Evolutionary conservation across 208 protist species (phyloP).

Genomic region (Leishmania guyanensis): DNA sequence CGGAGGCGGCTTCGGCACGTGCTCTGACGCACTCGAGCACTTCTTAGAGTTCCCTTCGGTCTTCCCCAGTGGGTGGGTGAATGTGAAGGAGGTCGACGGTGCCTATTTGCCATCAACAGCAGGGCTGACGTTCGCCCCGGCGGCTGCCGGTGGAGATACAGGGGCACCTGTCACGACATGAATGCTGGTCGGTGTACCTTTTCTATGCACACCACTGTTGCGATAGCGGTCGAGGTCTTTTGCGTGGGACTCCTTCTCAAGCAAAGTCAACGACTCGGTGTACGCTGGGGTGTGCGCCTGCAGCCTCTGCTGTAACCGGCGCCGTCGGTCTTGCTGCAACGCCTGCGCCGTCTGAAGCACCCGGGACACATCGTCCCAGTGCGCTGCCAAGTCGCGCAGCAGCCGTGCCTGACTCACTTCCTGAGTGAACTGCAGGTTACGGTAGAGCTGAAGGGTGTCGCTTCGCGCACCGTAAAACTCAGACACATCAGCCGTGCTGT

Average conservation of each 20-base stretch:
- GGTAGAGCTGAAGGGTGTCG: constrained; percentile 38
- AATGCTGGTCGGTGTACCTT: not conserved
- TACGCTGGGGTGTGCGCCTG: constrained; percentile 45
- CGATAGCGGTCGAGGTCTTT: constrained; percentile 50
- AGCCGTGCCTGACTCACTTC: constrained; percentile 38
- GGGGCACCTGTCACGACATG: not conserved
- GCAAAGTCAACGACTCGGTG: constrained; percentile 44
- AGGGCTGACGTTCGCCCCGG: not conserved
- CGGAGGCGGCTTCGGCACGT: constrained; percentile 12
- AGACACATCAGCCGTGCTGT: not conserved
- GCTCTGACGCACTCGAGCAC: not conserved
- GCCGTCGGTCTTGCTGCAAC: constrained; percentile 49
- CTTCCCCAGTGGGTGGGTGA: too few species aligned
- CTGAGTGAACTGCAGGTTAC: constrained; percentile 55
- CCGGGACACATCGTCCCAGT: constrained; percentile 68
- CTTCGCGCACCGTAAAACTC: constrained; percentile 1
- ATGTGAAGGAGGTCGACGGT: not conserved
- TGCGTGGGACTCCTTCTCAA: constrained; percentile 46
- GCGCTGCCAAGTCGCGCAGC: constrained; percentile 47
- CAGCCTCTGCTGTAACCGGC: constrained; percentile 41
- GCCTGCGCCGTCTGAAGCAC: constrained; percentile 66
- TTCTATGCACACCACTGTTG: not conserved
- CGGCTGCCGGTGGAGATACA: not conserved
- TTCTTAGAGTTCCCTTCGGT: not conserved
- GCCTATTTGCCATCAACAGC: not conserved